Evolutionary conservation across 2,329 filamentous ascomycete genomes (phyloP), one percentile per base, ranked within the genome.

Genomic region (Nigrospora osmanthi): DNA sequence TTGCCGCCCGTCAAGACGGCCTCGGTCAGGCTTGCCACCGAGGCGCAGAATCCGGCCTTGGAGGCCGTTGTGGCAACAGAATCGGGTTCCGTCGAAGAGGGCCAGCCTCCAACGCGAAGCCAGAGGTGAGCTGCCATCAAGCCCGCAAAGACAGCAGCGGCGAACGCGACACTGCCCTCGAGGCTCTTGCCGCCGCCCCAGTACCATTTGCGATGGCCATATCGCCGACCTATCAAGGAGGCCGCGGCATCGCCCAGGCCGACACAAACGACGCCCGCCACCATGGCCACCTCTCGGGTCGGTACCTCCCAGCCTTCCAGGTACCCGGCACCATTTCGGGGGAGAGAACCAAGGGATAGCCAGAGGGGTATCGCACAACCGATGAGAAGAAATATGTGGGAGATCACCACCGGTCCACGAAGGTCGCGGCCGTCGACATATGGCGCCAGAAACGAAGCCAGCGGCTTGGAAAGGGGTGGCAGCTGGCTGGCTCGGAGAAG

Each of bases 121-220:
- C 90, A 97, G 14, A 70, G 58, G 54, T 82, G 85, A 3, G 84
- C 85, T 6, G 76, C 69, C 37, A 84, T 65, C 38, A 97, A 72
- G 0, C 91, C 93, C 5, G 76, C 51, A 42, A 84, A 85, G 5
- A 97, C 93, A 3, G 89, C 90, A 5, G 70, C 65, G 1, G 83
- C 85, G 64, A 98, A 97, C 1, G 93, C 93, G 7, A 83, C 53
- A 52, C 79, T 83, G 45, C 93, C 93, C 65, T 98, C 91, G 2
- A 98, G 73, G 51, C 89, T 95, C 73, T 98, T 98, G 13, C 90
- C 91, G 4, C 93, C 93, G 13, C 89, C 87, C 93, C 93, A 98
- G 19, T 90, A 76, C 93, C 93, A 98, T 70, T 96, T 97, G 32
- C 80, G 76, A 28, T 82, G 81, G 4, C 93, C 93, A 61, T 83